These are phyloP conservation scores for Candida namnaoensis DNA, from an alignment of 805 yeast genomes.

Conservation along the genomic window DNA sequence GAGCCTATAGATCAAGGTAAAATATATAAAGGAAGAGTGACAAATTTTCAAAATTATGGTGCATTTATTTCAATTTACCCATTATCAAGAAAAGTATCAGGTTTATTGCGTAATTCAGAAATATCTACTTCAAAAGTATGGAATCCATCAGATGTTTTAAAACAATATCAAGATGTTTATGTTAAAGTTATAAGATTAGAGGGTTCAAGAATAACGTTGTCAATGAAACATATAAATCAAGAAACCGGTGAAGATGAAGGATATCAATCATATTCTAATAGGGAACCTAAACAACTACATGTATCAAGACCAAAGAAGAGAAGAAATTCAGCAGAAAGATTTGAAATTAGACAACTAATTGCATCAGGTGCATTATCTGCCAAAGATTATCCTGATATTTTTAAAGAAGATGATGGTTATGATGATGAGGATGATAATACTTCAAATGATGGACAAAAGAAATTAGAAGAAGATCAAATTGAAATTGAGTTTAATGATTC, in stretches of 20 bases:
- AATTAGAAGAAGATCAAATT: constrained; percentile 36
- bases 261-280: too few relatives aligned
- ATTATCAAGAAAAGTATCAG: constrained; percentile 30
- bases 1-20: constrained; percentile 30
- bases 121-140: constrained; percentile 42
- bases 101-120: constrained; percentile 74
- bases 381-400: constrained; percentile 59
- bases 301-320: constrained; percentile 26
- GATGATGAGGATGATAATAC: constrained; percentile 13
- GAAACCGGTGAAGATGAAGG: constrained; percentile 36
- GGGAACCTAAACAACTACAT: constrained; percentile 4
- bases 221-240: constrained; percentile 72
- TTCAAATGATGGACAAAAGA: constrained; percentile 16
- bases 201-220: constrained; percentile 44
- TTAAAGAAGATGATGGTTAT: constrained; percentile 24
- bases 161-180: constrained; percentile 50
- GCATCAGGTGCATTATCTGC: constrained; percentile 69
- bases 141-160: constrained; percentile 51
- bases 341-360: constrained; percentile 82
- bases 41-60: constrained; percentile 59
- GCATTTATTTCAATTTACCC: constrained; percentile 59
- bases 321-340: constrained; percentile 77
- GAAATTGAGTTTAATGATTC: constrained; percentile 67
- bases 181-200: constrained; percentile 47
- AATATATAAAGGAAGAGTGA: constrained; percentile 55